Conservation (phyloP, 139 green algal species). For the Chlorella sp. region DNA sequence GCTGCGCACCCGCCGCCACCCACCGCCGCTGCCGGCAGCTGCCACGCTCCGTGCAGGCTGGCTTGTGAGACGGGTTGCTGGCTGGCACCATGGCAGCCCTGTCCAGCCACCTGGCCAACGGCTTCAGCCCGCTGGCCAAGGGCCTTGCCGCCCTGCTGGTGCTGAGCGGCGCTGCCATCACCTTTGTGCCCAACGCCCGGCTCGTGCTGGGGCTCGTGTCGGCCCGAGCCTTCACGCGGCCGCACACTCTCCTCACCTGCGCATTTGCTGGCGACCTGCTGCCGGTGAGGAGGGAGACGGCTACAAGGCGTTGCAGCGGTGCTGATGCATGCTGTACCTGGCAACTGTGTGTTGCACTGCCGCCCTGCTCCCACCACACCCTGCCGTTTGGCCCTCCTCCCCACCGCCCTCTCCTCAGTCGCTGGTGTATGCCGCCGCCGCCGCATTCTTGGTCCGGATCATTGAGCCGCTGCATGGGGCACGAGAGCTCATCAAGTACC, state of each 20-base stretch:
- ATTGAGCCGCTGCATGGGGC: conserved; percentile 90
- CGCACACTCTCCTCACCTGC: not conserved
- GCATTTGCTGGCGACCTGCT: not conserved
- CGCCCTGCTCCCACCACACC: not conserved
- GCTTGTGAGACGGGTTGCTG: too few relatives aligned
- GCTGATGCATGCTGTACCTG: not conserved
- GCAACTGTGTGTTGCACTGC: too few relatives aligned
- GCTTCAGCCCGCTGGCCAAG: not conserved
- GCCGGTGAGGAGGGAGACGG: not conserved
- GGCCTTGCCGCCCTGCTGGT: not conserved
- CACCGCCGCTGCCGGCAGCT: too few relatives aligned
- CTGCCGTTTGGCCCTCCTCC: not conserved
- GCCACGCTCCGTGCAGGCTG: not conserved
- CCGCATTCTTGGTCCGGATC: conserved; percentile 78
- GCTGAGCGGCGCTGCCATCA: not conserved
- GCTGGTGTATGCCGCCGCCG: conserved; percentile 55
- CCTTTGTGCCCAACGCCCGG: not conserved
- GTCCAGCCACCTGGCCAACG: too few relatives aligned
- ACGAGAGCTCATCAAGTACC: conserved; percentile 84
- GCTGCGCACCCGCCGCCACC: too few relatives aligned
- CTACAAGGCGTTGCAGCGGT: not conserved
- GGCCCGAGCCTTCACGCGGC: not conserved
- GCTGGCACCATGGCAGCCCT: too few relatives aligned
- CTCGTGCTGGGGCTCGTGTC: not conserved
- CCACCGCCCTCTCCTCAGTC: conserved; percentile 61